Base-by-base conservation (phyloP, 208 protist species). In the Acanthamoeba royreba region DNA sequence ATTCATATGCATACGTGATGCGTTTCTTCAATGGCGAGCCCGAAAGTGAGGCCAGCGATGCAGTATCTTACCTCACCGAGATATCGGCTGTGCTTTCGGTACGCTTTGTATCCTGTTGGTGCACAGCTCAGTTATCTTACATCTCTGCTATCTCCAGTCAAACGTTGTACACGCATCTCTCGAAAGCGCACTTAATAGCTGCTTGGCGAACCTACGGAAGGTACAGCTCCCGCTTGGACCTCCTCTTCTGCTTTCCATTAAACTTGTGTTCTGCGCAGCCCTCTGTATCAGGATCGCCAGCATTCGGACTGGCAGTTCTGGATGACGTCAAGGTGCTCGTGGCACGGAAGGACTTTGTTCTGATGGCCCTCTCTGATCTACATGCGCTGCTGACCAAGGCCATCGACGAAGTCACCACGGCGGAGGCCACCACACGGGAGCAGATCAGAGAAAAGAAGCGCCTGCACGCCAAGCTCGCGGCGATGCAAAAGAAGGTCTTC, bases 301-400 rank as follows among this genome's bases (percentile, higher is more conserved):
- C 0, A 5, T 47, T 81, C 19, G 69, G 69, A 22, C 69, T 42
- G 69, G 69, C 69, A 5, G 69, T 81, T 17, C 40, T 81, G 69
- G 69, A 81, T 42, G 69, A 81, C 69, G 38, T 81, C 69, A 13
- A 38, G 35, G 40, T 17, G 9, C 22, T 81, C 69, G 38, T 81
- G 7, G 33, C 69, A 7, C 69, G 33, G 13, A 43, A 47, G 38
- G 25, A 81, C 38, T 81, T 81, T 38, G 31, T n/a, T 33, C n/a
- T 81, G 69, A 81, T 81, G 69, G 69, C 69, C 40, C 69, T 81
- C 69, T 81, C 69, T 42, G 69, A 81, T 28, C 69, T 81, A 4
- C 38, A 81, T 28, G 15, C 15, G 13, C 69, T 81, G 69, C 69
- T 81, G 69, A 42, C 3, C 69, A 5, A 9, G 4, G 69, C 69